These are phyloP conservation scores for Setaria viridis DNA, from an alignment of 202 grass and related monocot species.

Conservation along the genomic window DNA sequence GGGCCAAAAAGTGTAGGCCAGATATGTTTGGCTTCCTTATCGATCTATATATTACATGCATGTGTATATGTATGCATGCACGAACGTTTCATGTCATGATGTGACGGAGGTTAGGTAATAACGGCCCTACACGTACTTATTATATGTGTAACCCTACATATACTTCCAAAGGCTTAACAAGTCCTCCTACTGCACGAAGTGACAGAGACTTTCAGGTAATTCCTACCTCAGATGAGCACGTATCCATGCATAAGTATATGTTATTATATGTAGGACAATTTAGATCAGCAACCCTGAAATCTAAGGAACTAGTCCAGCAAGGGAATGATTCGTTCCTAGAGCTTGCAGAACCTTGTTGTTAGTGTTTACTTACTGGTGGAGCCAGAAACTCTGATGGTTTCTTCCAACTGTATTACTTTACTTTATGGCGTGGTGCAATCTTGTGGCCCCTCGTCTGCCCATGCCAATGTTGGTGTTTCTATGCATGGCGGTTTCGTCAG, in stretches of 20 bases:
- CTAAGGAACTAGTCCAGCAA: neutral
- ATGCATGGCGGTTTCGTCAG: too few species aligned
- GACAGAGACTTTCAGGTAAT: slow-evolving; percentile 36
- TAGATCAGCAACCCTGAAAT: neutral
- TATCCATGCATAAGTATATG: neutral
- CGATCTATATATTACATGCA: neutral
- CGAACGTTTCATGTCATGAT: slow-evolving; percentile 19
- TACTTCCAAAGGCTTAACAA: slow-evolving; percentile 16
- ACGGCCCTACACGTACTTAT: slow-evolving; percentile 9
- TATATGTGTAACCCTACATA: neutral
- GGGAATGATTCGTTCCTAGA: neutral
- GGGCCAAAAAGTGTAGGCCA: slow-evolving; percentile 25
- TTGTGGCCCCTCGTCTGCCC: too few species aligned
- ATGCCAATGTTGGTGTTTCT: too few species aligned
- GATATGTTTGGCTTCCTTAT: neutral
- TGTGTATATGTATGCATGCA: neutral
- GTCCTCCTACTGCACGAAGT: slow-evolving; percentile 14
- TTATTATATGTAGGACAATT: too few species aligned
- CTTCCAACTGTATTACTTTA: too few species aligned
- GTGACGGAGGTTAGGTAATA: slow-evolving; percentile 26
- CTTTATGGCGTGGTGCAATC: too few species aligned
- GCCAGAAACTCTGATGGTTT: too few species aligned
- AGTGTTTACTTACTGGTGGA: too few species aligned
- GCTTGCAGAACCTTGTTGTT: too few species aligned
- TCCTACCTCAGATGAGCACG: neutral